Conservation (phyloP, 768 basidiomycete genomes). For the Chalciporus pseudorubinellus region DNA sequence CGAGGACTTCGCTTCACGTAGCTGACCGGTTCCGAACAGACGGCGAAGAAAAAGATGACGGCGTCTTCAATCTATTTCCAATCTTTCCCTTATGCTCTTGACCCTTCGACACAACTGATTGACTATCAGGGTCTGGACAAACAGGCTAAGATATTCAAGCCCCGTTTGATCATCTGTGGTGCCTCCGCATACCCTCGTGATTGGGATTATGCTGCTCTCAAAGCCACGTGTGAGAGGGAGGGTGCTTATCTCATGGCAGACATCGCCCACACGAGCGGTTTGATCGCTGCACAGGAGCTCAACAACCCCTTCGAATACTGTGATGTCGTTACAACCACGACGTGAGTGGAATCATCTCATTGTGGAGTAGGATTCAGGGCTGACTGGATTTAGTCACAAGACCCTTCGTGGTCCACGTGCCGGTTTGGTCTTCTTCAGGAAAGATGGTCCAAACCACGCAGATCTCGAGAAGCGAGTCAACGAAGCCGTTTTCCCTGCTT, state of each 20-base stretch:
- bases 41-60: conserved; percentile 99
- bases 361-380: neutral
- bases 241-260: conserved; percentile 94
- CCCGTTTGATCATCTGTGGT: conserved; percentile 92
- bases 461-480: conserved; percentile 98
- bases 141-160: conserved; percentile 95
- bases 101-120: conserved; percentile 80
- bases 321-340: conserved; percentile 97
- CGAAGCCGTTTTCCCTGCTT: conserved; percentile 98
- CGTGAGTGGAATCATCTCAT: conserved; percentile 45
- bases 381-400: conserved; percentile 67
- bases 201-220: conserved; percentile 90
- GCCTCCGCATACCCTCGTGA: conserved; percentile 98
- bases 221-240: conserved; percentile 78
- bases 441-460: conserved; percentile 72
- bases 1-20: neutral
- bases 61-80: conserved; percentile 99
- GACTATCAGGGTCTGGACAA: conserved; percentile 80
- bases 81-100: conserved; percentile 89
- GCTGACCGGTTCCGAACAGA: conserved; percentile 43
- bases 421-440: conserved; percentile 98
- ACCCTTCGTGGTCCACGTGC: conserved; percentile 98
- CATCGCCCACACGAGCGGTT: conserved; percentile 96
- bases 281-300: conserved; percentile 89
- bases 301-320: conserved; percentile 93